Base-by-base conservation (phyloP, 2,329 filamentous ascomycete genomes). In the Xylariaceae sp. region DNA sequence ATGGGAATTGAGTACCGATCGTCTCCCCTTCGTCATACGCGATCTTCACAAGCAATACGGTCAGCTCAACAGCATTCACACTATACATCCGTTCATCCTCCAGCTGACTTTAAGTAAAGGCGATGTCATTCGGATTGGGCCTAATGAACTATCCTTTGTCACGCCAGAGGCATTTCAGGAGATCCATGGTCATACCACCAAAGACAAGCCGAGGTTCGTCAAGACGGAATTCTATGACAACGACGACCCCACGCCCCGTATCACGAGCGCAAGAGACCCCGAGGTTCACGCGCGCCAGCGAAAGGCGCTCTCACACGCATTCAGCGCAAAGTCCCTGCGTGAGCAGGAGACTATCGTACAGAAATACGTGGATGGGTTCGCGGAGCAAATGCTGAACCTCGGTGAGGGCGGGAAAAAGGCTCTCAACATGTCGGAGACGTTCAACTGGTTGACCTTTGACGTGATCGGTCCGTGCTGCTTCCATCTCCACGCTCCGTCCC, bases 91-190 rank as follows among this genome's bases (percentile, higher is more conserved):
- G 10, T 34, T 22, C 6, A 30, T 26, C n/a, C 12, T 40, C 37
- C 10, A 8, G 42, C 44, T 51, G 5, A 58, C 29, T 36, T 9
- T 42, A 1, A 40, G 12, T 36, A 42, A 21, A 59, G 59, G 58
- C 16, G 58, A 59, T 16, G 66, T 77, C 1, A 70, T 78, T 13
- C 72, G 76, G 6, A 58, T 74, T 26, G 67, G 67, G 2, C 75
- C 75, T 0, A 66, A 72, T 43, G 70, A 76, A 54, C 63, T 78
- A 15, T 70, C 72, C 1, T 77, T 74, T 62, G 67, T 64, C 47
- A 53, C 70, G 67, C 46, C 66, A 6, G 60, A 65, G 16, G 69
- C 70, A 5, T 71, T 67, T 62, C 63, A 64, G 46, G 71, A 73
- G 44, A 70, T 73, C 44, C 68, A 71, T 55, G 68, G 68, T n/a